Conservation (phyloP, 768 basidiomycete genomes). For the Amanita rubescens region DNA sequence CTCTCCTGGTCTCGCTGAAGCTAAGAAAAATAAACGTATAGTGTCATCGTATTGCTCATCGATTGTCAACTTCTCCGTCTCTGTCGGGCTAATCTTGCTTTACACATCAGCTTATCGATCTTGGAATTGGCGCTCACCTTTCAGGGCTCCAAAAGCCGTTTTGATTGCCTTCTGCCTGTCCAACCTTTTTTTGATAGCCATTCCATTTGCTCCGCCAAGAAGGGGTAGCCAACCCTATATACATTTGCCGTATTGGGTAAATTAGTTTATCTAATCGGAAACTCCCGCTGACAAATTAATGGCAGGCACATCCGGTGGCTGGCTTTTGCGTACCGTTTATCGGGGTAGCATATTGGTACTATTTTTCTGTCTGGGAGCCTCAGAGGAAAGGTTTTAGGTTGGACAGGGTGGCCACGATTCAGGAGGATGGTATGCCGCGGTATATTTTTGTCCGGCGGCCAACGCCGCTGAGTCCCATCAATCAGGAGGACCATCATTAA, state of each 20-base stretch:
- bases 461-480: too few species aligned
- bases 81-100: constrained; percentile 56
- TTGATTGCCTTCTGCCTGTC: constrained; percentile 53
- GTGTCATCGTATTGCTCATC: constrained; percentile 52
- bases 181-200: constrained; percentile 53
- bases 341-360: constrained; percentile 51
- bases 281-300: not conserved
- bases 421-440: not conserved
- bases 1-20: not conserved
- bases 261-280: constrained; percentile 13
- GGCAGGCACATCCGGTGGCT: constrained; percentile 42
- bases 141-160: constrained; percentile 43
- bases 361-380: constrained; percentile 45
- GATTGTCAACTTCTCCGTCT: constrained; percentile 52
- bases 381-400: constrained; percentile 38
- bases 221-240: constrained; percentile 45
- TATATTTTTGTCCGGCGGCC: not conserved
- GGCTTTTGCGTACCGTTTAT: constrained; percentile 39
- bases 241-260: constrained; percentile 61
- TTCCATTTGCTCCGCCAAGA: constrained; percentile 57
- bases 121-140: constrained; percentile 60
- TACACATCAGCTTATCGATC: constrained; percentile 35
- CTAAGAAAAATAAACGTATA: constrained; percentile 17
- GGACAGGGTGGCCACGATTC: constrained; percentile 26
- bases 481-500: too few species aligned